phyloP scores from a whole-genome alignment of 345 rosid genomes.

The Barbarea vulgaris region DNA sequence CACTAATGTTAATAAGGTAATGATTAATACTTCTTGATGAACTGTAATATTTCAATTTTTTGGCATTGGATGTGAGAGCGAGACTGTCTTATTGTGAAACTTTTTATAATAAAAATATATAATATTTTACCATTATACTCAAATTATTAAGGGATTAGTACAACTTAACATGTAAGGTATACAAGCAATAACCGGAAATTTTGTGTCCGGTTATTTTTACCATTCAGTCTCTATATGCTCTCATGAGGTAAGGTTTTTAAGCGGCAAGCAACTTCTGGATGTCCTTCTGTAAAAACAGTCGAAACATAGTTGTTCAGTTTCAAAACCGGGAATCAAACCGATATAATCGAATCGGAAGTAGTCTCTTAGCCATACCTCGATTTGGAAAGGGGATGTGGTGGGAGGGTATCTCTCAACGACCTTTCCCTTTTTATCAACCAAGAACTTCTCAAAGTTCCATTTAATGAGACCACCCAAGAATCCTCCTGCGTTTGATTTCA shows the following conservation, averaged over 20 bases:
- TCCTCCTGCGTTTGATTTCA: conserved; percentile 89
- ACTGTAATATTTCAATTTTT: conserved; percentile 9
- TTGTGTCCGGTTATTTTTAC: not conserved
- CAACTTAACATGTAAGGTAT: conserved; percentile 6
- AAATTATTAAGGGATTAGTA: not conserved
- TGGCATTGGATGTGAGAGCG: conserved; percentile 29
- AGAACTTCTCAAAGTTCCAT: conserved; percentile 97
- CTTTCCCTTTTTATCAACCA: conserved; percentile 86
- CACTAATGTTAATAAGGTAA: not conserved
- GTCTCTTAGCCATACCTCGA: conserved; percentile 57
- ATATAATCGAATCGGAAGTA: conserved; percentile 4
- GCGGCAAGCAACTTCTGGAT: conserved; percentile 39
- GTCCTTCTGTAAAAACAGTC: conserved; percentile 35
- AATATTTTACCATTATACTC: not conserved
- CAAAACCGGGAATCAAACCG: conserved; percentile 1
- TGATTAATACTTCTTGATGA: conserved; percentile 14
- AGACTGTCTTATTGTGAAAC: not conserved
- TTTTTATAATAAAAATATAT: not conserved
- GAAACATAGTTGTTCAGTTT: not conserved
- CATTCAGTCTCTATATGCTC: conserved; percentile 17
- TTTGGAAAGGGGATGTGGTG: conserved; percentile 90
- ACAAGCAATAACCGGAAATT: conserved; percentile 10
- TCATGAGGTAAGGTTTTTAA: conserved; percentile 10
- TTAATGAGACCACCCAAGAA: conserved; percentile 75
- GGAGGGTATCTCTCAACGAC: conserved; percentile 91